Evolutionary conservation across 768 basidiomycete genomes (phyloP).

Genomic region (Boletus pseudopeckii): DNA sequence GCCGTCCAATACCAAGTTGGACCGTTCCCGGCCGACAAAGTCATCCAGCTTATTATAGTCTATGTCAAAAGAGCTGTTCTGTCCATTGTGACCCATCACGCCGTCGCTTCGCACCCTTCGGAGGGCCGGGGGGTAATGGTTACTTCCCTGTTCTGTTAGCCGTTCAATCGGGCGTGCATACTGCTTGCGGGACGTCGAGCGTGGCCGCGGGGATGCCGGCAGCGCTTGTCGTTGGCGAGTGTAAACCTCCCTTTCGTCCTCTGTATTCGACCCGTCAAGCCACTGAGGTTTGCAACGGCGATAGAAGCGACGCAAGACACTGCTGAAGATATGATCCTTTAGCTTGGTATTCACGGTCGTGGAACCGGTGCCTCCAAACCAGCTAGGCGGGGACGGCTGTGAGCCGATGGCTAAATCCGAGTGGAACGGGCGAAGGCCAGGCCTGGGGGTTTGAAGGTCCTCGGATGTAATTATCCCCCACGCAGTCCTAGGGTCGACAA

Average conservation of each 20-base stretch:
- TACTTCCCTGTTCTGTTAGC: conserved; percentile 39
- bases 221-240: conserved; percentile 38
- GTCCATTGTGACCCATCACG: conserved; percentile 36
- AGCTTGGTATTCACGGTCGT: conserved; percentile 92
- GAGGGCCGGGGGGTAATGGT: conserved; percentile 36
- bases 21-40: conserved; percentile 16
- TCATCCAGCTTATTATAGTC: conserved; percentile 33
- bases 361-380: conserved; percentile 87
- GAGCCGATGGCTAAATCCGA: conserved; percentile 38
- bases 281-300: conserved; percentile 40
- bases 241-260: conserved; percentile 55
- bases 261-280: conserved; percentile 40
- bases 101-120: conserved; percentile 68
- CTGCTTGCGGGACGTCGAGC: conserved; percentile 18
- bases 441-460: conserved; percentile 27
- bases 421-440: conserved; percentile 38
- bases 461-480: conserved; percentile 20
- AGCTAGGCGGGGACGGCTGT: conserved; percentile 40
- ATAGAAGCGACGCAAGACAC: conserved; percentile 73
- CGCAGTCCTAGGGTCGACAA: conserved; percentile 22
- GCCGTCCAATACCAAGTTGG: conserved; percentile 17
- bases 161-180: conserved; percentile 35
- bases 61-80: conserved; percentile 42
- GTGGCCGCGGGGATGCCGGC: conserved; percentile 1
- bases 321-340: conserved; percentile 93